These are phyloP conservation scores for Pseudocercospora musae DNA, from an alignment of 2,329 filamentous ascomycete species.

Conservation along the genomic window DNA sequence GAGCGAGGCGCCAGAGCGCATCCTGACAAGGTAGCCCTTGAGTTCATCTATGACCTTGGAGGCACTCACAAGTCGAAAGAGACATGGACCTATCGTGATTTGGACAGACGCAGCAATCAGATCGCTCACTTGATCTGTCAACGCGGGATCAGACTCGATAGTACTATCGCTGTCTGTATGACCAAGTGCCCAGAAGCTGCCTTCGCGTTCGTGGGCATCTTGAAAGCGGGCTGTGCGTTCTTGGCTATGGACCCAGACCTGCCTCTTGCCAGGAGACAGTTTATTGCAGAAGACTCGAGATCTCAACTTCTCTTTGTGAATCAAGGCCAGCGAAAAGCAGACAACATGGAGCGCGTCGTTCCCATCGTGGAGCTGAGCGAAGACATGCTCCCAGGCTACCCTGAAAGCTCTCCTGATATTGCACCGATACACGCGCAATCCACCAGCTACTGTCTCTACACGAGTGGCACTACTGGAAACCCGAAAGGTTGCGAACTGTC, in stretches of 20 bases:
- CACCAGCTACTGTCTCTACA: conserved; percentile 81
- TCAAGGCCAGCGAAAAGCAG: conserved; percentile 11
- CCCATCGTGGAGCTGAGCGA: conserved; percentile 19
- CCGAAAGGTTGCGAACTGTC: conserved; percentile 87
- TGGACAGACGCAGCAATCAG: conserved; percentile 68
- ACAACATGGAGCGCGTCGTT: conserved; percentile 12
- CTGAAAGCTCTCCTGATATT: conserved; percentile 36
- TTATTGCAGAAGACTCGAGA: conserved; percentile 71
- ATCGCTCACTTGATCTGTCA: conserved; percentile 63
- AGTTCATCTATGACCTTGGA: conserved; percentile 58
- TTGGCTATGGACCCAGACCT: conserved; percentile 75
- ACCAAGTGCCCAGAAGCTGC: conserved; percentile 83
- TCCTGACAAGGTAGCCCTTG: conserved; percentile 65
- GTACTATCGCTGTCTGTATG: conserved; percentile 73
- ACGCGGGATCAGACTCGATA: conserved; percentile 50
- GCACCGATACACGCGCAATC: conserved; percentile 47
- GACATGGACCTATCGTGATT: conserved; percentile 70
- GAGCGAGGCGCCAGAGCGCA: conserved; percentile 57
- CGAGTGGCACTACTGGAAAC: conserved; percentile 79
- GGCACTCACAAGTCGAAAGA: conserved; percentile 46
- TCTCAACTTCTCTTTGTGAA: conserved; percentile 51
- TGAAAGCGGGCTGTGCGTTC: conserved; percentile 80
- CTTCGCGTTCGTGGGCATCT: conserved; percentile 74
- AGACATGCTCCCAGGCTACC: conserved; percentile 5
- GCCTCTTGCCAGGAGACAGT: conserved; percentile 68